phyloP scores from a whole-genome alignment of 1,284 basidiomycete species.

The Trichosporon faecale region DNA sequence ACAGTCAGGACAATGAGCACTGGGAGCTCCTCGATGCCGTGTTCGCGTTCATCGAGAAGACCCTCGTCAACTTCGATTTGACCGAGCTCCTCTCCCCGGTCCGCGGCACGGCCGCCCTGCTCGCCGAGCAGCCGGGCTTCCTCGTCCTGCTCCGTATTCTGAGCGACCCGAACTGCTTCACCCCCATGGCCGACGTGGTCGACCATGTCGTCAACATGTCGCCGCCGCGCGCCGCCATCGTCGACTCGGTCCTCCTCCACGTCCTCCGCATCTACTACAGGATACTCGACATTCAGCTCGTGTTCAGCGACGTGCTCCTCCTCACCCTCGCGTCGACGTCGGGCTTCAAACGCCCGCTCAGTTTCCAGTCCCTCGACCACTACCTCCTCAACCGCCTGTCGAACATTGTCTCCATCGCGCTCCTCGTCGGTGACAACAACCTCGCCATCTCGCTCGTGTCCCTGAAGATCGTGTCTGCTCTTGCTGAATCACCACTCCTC shows the following conservation, averaged over 20 bases:
- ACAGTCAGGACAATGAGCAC: conserved; percentile 64
- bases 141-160: conserved; percentile 78
- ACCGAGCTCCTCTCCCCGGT: conserved; percentile 48
- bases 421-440: conserved; percentile 72
- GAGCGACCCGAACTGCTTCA: conserved; percentile 58
- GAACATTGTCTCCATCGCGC: conserved; percentile 72
- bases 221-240: conserved; percentile 57
- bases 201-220: conserved; percentile 44
- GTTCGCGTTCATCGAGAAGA: conserved; percentile 79
- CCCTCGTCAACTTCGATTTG: conserved; percentile 75
- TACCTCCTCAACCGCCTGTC: conserved; percentile 72
- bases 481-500: conserved; percentile 60
- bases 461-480: conserved; percentile 70
- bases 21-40: conserved; percentile 85
- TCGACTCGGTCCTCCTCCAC: conserved; percentile 65
- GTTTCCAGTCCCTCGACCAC: conserved; percentile 62
- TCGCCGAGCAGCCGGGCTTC: conserved; percentile 75
- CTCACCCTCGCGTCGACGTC: conserved; percentile 65
- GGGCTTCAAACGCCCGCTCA: conserved; percentile 41
- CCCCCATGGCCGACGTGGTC: conserved; percentile 58
- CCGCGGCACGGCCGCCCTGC: conserved; percentile 35
- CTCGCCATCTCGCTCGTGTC: conserved; percentile 73
- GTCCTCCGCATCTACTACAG: conserved; percentile 79
- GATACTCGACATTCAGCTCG: conserved; percentile 77
- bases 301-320: conserved; percentile 84